Base-by-base conservation (phyloP, 2,329 filamentous ascomycete genomes). In the Thielaviopsis populi region DNA sequence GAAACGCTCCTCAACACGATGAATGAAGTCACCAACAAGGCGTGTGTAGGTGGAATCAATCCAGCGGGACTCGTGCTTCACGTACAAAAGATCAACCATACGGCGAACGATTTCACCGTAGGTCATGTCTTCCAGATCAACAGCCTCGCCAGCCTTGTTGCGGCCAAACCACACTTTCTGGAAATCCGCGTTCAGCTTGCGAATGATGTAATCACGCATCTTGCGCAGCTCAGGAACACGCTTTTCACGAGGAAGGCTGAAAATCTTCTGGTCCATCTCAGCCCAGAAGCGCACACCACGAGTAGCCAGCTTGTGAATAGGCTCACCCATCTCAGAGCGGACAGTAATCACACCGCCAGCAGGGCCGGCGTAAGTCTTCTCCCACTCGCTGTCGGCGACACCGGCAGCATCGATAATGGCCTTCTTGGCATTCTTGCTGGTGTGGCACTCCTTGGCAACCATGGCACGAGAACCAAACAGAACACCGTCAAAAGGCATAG, bases 221-320 rank as follows among this genome's bases (percentile, higher is more conserved):
- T 94, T 95, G 79, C 90, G 89, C 50, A 96, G 80, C 76, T 94
- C 91, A 1, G 87, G 81, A 24, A 96, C 79, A 50, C 91, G 86
- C 80, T 96, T 96, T 72, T 92, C 90, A 79, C 95, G 96, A 75
- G 96, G 91, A 59, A 99, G 79, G 72, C 85, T 88, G 79, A 99
- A 99, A 71, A 99, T 97, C 77, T 95, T 96, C 75, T 95, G 84
- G 72, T 99, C 94, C 91, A 99, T 96, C 77, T 99, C 95, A 60
- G 91, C 87, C 94, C 94, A 99, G 80, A 99, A 96, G 63, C 84
- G 80, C 59, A 99, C 91, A 82, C 94, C 94, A 66, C 95, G 88
- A 59, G 94, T 99, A 17, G 94, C 95, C 66, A 99, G 83, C 79
- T 99, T 99, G 80, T 99, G 94, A 67, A 99, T 99, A 5, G 94